Base-by-base conservation (phyloP, 495 filamentous ascomycete species). In the Recurvomyces mirabilis region DNA sequence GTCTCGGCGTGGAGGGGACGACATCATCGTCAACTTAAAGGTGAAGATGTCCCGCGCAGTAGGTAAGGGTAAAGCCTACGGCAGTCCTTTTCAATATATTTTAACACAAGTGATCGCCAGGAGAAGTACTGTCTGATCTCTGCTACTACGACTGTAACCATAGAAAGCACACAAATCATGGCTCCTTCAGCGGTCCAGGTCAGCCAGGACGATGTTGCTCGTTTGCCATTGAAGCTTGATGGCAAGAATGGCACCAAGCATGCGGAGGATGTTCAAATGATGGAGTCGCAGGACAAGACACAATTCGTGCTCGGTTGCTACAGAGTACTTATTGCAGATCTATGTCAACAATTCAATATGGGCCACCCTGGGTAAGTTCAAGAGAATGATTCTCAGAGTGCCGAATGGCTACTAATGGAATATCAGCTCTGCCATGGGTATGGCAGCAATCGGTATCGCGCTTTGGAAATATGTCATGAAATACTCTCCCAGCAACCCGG, bases 261-360 rank as follows among this genome's bases (percentile, higher is more conserved):
- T 35, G 18, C n/a, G n/a, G 28, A 47, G n/a, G 26, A 47, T 11
- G 26, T 47, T 2, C 21, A 41, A 20, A 47, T 47, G 45, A 47
- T 47, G 45, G 45, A 47, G 45, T 41, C 45, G 4, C 4, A 41
- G 11, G 45, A 47, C 17, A 47, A 41, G 38, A 41, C 45, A 26
- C 45, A 41, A 23, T 47, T 29, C 17, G 70, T 74, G 0, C 56
- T 77, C 28, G 66, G 63, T 54, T 68, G 64, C 12, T 75, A 74
- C 50, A 63, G 73, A 21, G 48, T 66, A 30, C 60, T 78, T 2
- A 74, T 78, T 52, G 72, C 73, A 24, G 74, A 77, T 51, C 64
- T 78, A 0, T 75, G 70, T 56, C 62, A 77, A 54, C 73, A 78
- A 41, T 78, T 74, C 54, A 66, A 67, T 26, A 70, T 69, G 28